Evolutionary conservation across 192 early-diverging fungal species (phyloP).

Genomic region (Funneliformis mosseae): DNA sequence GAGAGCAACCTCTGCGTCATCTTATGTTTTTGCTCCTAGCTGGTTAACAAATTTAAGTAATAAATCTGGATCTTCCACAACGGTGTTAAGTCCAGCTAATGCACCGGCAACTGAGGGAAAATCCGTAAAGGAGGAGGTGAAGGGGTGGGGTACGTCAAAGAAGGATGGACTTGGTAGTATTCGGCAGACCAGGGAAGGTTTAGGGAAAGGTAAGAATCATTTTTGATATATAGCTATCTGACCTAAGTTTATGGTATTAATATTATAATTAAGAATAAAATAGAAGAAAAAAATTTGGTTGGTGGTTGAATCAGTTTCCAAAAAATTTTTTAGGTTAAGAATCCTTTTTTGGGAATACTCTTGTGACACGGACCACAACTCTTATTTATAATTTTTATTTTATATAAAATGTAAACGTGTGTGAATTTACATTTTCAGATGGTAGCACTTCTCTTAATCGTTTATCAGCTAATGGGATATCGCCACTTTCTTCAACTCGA

Average conservation of each 20-base stretch:
- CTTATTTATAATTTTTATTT: slow-evolving; percentile 14
- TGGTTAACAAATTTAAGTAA: slow-evolving; percentile 22
- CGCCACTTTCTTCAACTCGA: not conserved
- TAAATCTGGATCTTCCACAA: not conserved
- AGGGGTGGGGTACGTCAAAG: not conserved
- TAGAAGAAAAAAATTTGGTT: slow-evolving; percentile 6
- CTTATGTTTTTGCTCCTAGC: slow-evolving; percentile 28
- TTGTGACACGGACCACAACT: not conserved
- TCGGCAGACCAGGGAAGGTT: not conserved
- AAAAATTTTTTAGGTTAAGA: slow-evolving; percentile 15
- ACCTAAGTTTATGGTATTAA: not conserved
- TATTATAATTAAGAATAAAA: not conserved
- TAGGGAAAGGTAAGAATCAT: not conserved
- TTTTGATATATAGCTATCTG: not conserved
- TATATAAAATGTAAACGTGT: not conserved
- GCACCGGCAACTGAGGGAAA: slow-evolving; percentile 12
- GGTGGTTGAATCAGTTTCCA: slow-evolving; percentile 23
- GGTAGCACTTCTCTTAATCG: slow-evolving; percentile 1
- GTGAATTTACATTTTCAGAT: slow-evolving; percentile 17
- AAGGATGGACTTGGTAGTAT: slow-evolving; percentile 3
- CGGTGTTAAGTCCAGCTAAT: slow-evolving; percentile 22
- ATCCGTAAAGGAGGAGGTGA: not conserved
- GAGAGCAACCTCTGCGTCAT: slow-evolving; percentile 15
- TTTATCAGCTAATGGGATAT: not conserved
- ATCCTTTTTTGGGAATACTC: slow-evolving; percentile 16